Percentiles rank a stretch among this genome's conserved stretches.
Conservation (phyloP, 78 protist species). For the Dictyostelium intermedium region DNA sequence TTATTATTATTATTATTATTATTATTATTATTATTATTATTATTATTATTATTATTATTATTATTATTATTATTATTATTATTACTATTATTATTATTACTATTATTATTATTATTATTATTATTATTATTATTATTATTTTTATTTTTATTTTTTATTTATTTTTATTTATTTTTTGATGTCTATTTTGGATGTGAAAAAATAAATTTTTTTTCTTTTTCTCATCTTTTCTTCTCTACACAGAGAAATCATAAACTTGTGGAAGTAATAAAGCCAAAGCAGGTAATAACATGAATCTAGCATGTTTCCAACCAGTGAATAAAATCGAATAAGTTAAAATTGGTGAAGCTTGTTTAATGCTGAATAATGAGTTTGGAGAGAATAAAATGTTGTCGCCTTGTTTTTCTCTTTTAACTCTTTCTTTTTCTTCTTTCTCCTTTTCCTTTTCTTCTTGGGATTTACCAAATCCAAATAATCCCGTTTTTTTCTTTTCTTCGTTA, state of each 20-base stretch:
- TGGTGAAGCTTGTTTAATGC: slow-evolving; percentile 30
- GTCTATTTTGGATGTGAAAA: too few relatives aligned
- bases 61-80: too few relatives aligned
- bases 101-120: too few relatives aligned
- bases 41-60: too few relatives aligned
- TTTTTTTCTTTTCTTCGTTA: not conserved
- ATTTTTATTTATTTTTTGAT: too few relatives aligned
- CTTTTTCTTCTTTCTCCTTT: not conserved
- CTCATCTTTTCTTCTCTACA: not conserved
- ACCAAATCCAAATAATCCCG: not conserved
- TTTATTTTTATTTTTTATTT: too few relatives aligned
- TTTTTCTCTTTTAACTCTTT: not conserved
- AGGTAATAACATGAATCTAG: slow-evolving; percentile 36
- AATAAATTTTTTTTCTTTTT: too few relatives aligned
- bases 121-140: too few relatives aligned
- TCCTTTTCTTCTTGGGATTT: not conserved
- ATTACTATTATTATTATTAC: too few relatives aligned
- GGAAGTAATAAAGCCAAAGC: not conserved
- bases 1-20: too few relatives aligned
- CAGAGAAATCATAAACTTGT: not conserved
- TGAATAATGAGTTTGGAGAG: slow-evolving; percentile 33
- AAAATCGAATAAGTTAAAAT: slow-evolving; percentile 4
- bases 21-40: too few relatives aligned
- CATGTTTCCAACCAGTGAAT: slow-evolving; percentile 48
- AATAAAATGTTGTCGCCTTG: not conserved